Evolutionary conservation across 805 yeast species (phyloP).

Genomic region (Debaryomyces hansenii): DNA sequence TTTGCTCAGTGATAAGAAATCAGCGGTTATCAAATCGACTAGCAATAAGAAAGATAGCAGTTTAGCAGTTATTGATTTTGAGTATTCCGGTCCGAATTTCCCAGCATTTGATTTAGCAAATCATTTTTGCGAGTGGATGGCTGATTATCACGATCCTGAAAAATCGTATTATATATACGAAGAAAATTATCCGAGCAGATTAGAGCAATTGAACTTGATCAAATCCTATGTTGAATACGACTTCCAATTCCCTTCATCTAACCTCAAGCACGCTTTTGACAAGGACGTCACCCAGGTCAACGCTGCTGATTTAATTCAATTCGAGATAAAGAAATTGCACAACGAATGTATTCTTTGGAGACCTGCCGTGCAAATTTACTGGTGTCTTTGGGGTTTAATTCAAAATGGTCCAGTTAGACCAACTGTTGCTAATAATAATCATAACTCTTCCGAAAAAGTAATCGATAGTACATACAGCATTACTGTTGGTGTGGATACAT

Average conservation of each 20-base stretch:
- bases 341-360: constrained; percentile 78
- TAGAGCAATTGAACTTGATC: constrained; percentile 69
- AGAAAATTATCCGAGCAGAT: constrained; percentile 62
- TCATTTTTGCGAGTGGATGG: constrained; percentile 97
- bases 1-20: constrained; percentile 4
- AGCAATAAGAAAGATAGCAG: constrained; percentile 42
- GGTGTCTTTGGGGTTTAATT: constrained; percentile 93
- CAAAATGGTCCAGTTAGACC: constrained; percentile 56
- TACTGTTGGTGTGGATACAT: constrained; percentile 58
- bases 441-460: constrained; percentile 27
- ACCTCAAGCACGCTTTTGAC: constrained; percentile 19
- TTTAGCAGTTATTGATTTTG: constrained; percentile 93
- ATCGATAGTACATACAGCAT: constrained; percentile 41
- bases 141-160: constrained; percentile 73
- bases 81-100: constrained; percentile 87
- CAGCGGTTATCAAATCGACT: constrained; percentile 21
- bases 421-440: constrained; percentile 5
- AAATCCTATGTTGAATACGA: constrained; percentile 75
- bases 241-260: constrained; percentile 36
- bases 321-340: constrained; percentile 51
- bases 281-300: constrained; percentile 11
- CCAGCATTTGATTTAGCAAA: constrained; percentile 91
- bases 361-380: constrained; percentile 70
- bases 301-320: constrained; percentile 32
- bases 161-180: constrained; percentile 52